Percentiles rank a stretch among this genome's conserved stretches.
Evolutionary conservation across 164 flowering plant species (phyloP).

Genomic region (Echeveria elegans): DNA sequence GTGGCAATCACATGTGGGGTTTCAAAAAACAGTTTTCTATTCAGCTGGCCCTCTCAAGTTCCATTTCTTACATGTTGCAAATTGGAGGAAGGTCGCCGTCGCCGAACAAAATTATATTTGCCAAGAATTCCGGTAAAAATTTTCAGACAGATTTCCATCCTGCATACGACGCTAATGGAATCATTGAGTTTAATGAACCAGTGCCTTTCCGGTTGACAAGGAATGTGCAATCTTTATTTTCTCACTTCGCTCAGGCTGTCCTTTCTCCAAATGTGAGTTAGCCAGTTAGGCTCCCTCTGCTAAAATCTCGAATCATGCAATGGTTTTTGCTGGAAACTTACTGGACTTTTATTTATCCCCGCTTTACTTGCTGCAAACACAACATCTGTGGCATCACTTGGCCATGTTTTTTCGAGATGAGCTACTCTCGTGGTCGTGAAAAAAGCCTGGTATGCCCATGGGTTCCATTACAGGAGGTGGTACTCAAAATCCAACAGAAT

Average conservation of each 20-base stretch:
- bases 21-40: constrained; percentile 96
- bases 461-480: constrained; percentile 53
- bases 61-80: constrained; percentile 91
- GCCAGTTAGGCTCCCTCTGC: not conserved
- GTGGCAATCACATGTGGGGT: constrained; percentile 93
- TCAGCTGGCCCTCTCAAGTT: constrained; percentile 93
- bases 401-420: constrained; percentile 99
- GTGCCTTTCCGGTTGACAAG: constrained; percentile 96
- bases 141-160: constrained; percentile 99
- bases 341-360: not conserved
- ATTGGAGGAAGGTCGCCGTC: constrained; percentile 97
- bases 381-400: constrained; percentile 89
- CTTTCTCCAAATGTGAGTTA: constrained; percentile 75
- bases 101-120: constrained; percentile 95
- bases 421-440: constrained; percentile 94
- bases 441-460: constrained; percentile 68
- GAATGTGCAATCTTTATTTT: constrained; percentile 91
- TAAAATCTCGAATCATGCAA: not conserved
- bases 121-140: constrained; percentile 94
- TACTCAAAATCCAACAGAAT: constrained; percentile 52
- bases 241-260: constrained; percentile 91
- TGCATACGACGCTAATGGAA: constrained; percentile 94
- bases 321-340: not conserved
- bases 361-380: constrained; percentile 64
- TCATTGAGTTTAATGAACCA: constrained; percentile 91